A percentile compares a stretch with the other conserved stretches of the same genome.
Conservation (phyloP, 2,329 filamentous ascomycete species). For the Graphilbum sp. region DNA sequence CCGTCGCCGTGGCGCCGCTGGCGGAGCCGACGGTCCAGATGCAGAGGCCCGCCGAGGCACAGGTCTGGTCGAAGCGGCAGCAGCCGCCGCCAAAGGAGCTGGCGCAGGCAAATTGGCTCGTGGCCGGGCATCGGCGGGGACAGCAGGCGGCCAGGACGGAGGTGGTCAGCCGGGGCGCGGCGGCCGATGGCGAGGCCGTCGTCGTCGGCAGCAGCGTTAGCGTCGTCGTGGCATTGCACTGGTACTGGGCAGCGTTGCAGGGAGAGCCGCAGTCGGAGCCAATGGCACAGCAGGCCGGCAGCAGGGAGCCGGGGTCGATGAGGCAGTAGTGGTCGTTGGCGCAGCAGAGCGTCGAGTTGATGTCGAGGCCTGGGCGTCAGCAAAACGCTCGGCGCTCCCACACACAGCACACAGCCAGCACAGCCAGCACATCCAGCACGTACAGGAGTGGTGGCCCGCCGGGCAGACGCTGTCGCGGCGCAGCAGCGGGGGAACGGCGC, state of each 20-base stretch:
- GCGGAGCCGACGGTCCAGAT: conserved; percentile 11
- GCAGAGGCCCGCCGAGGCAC: conserved; percentile 21
- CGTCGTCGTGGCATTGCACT: conserved; percentile 15
- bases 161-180: conserved; percentile 11
- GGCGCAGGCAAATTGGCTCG: conserved; percentile 28
- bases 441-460: conserved; percentile 9
- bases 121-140: conserved; percentile 21
- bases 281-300: conserved; percentile 16
- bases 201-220: conserved; percentile 10
- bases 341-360: conserved; percentile 14
- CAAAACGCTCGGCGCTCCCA: too few species aligned
- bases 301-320: conserved; percentile 11
- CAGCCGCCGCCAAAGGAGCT: conserved; percentile 28
- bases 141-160: conserved; percentile 21
- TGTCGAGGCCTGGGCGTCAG: conserved; percentile 11
- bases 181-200: conserved; percentile 1
- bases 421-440: background rate
- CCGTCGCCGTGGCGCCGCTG: conserved; percentile 6
- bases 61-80: conserved; percentile 28
- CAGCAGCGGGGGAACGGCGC: background rate
- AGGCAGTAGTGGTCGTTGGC: conserved; percentile 15
- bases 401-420: background rate
- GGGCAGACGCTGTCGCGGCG: conserved; percentile 6
- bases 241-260: conserved; percentile 15
- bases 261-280: conserved; percentile 15